phyloP scores from a whole-genome alignment of 495 filamentous ascomycete genomes.

The Aeminium ludgeri region DNA sequence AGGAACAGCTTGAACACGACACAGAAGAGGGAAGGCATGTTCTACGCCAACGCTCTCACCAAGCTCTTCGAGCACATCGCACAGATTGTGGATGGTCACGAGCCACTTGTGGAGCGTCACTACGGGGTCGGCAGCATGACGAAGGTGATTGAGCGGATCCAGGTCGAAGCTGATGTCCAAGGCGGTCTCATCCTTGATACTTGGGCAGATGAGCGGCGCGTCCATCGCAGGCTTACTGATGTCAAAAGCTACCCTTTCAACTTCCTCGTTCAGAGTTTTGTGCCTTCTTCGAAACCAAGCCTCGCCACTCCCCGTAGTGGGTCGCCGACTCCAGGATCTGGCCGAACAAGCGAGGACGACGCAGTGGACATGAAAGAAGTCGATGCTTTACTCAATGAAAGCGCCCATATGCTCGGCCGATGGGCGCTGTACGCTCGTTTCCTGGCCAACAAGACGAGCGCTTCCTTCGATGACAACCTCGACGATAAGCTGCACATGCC shows the following conservation, averaged over 20 bases:
- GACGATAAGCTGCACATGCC: constrained; percentile 37
- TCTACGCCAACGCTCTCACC: constrained; percentile 81
- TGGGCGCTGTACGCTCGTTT: constrained; percentile 92
- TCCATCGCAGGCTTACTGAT: constrained; percentile 77
- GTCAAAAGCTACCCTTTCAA: constrained; percentile 94
- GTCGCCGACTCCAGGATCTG: constrained; percentile 50
- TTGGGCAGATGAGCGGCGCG: constrained; percentile 73
- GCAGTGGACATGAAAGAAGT: constrained; percentile 91
- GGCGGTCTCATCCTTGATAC: constrained; percentile 94
- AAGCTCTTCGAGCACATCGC: constrained; percentile 95
- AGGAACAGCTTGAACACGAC: constrained; percentile 56
- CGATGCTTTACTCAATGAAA: constrained; percentile 69
- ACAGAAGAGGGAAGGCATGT: constrained; percentile 52
- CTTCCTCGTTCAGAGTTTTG: constrained; percentile 86
- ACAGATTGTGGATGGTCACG: constrained; percentile 83
- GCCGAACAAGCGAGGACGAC: constrained; percentile 56
- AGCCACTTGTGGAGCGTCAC: constrained; percentile 75
- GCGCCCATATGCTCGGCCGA: constrained; percentile 73
- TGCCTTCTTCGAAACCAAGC: constrained; percentile 40
- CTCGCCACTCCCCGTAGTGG: constrained; percentile 29
- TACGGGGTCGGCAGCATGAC: constrained; percentile 86
- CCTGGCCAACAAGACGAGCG: constrained; percentile 64
- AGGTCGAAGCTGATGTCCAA: constrained; percentile 89
- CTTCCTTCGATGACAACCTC: constrained; percentile 2
- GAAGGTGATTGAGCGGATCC: constrained; percentile 84